phyloP scores from a whole-genome alignment of 108 stramenopile genomes.

The Discostella stelligeroides region DNA sequence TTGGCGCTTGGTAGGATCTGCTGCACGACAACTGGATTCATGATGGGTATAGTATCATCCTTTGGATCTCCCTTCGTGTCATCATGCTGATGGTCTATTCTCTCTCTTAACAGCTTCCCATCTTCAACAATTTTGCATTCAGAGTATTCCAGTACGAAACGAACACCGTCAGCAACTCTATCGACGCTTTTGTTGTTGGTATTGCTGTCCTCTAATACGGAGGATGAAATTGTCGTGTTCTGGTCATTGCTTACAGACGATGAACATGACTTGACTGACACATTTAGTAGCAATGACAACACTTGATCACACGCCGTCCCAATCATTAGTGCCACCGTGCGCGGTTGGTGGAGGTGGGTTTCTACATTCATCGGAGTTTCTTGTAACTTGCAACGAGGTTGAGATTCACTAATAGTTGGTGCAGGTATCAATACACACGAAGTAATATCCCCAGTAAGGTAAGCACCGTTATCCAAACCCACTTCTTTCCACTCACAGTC shows the following conservation, averaged over 20 bases:
- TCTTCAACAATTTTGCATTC: slow-evolving; percentile 12
- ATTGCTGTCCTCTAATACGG: neutral
- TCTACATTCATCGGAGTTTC: too few species aligned
- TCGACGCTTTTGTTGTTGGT: neutral
- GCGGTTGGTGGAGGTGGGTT: neutral
- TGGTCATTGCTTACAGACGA: too few species aligned
- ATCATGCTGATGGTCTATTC: too few species aligned
- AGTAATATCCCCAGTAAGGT: slow-evolving; percentile 18
- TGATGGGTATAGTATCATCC: neutral
- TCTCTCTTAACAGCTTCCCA: slow-evolving; percentile 10
- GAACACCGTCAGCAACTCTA: too few species aligned
- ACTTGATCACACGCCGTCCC: slow-evolving; percentile 38
- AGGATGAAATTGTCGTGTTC: neutral
- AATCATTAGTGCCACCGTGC: slow-evolving; percentile 30
- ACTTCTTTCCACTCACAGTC: too few species aligned
- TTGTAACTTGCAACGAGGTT: neutral
- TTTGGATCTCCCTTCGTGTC: neutral
- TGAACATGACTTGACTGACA: slow-evolving; percentile 3
- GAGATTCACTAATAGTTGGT: slow-evolving; percentile 21
- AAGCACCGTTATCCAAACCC: neutral
- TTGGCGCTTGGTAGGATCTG: slow-evolving; percentile 26
- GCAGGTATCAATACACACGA: slow-evolving; percentile 43
- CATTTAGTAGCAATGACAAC: slow-evolving; percentile 29
- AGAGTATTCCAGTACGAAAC: slow-evolving; percentile 29
- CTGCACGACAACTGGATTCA: slow-evolving; percentile 7